Conservation (phyloP, 257 asterid genomes). For the Nyctanthes arbortristis region DNA sequence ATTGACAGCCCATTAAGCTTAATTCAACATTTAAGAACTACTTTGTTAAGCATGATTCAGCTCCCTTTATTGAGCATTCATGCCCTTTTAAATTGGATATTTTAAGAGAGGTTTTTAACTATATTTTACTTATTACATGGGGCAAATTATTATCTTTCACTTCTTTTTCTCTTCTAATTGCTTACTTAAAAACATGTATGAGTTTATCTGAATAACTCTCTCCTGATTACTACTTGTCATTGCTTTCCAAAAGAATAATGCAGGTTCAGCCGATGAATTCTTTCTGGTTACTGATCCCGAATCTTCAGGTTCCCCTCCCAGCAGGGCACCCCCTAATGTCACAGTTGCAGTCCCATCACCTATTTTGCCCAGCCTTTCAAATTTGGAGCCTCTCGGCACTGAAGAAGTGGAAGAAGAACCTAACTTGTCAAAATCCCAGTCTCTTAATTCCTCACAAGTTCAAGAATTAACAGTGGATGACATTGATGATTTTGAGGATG, state of each 20-base stretch:
- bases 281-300: conserved; percentile 80
- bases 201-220: conserved; percentile 4
- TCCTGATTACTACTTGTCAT: conserved; percentile 26
- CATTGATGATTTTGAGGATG: conserved; percentile 86
- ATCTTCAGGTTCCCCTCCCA: conserved; percentile 89
- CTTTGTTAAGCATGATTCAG: conserved; percentile 1
- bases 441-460: conserved; percentile 57
- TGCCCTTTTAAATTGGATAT: neutral
- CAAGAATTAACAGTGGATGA: conserved; percentile 89
- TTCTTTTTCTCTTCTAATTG: conserved; percentile 15
- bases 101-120: neutral
- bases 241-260: conserved; percentile 59
- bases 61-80: neutral
- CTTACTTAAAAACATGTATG: neutral
- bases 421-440: conserved; percentile 58
- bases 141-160: conserved; percentile 9
- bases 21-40: conserved; percentile 6
- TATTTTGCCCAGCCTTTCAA: conserved; percentile 56
- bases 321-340: conserved; percentile 73
- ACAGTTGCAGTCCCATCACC: conserved; percentile 52
- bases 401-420: conserved; percentile 62
- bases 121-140: neutral
- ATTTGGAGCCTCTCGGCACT: conserved; percentile 59
- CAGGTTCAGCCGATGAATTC: conserved; percentile 83
- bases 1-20: conserved; percentile 26